These are phyloP conservation scores for Tuber magnatum DNA, from an alignment of 495 filamentous ascomycete species.

Conservation along the genomic window DNA sequence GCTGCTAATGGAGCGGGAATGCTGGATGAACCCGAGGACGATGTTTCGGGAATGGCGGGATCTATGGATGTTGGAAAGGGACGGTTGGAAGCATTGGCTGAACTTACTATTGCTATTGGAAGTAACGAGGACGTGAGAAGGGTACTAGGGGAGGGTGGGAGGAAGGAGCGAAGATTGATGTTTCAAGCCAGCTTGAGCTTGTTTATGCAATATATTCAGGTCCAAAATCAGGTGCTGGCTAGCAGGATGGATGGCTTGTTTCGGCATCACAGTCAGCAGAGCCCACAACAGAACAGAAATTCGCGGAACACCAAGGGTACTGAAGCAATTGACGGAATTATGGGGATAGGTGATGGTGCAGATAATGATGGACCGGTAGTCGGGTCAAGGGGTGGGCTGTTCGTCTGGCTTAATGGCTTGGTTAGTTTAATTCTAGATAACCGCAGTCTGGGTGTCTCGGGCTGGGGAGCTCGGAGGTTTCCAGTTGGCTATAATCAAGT, in stretches of 20 bases:
- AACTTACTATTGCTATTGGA: constrained; percentile 51
- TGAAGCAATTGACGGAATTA: constrained; percentile 48
- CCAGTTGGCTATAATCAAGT: not conserved
- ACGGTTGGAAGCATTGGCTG: constrained; percentile 48
- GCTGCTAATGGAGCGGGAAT: constrained; percentile 43
- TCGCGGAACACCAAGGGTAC: constrained; percentile 47
- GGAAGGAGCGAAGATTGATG: constrained; percentile 16
- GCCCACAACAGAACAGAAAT: constrained; percentile 47
- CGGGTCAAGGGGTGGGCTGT: constrained; percentile 81
- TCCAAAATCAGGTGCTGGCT: constrained; percentile 44
- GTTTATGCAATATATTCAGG: constrained; percentile 43
- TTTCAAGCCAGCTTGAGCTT: constrained; percentile 45
- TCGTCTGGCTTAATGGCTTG: constrained; percentile 81
- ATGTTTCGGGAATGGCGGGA: constrained; percentile 40
- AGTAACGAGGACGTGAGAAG: constrained; percentile 47
- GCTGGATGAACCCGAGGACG: constrained; percentile 43
- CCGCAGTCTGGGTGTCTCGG: not conserved
- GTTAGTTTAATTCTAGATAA: constrained; percentile 46
- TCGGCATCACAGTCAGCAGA: constrained; percentile 50
- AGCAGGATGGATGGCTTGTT: constrained; percentile 43
- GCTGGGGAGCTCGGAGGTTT: not conserved
- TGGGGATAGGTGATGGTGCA: constrained; percentile 40
- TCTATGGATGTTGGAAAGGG: constrained; percentile 45
- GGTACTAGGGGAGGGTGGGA: constrained; percentile 46
- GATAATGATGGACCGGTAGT: constrained; percentile 60